phyloP scores from a whole-genome alignment of 2,329 filamentous ascomycete species.

The Aspergillus luchuensis region DNA sequence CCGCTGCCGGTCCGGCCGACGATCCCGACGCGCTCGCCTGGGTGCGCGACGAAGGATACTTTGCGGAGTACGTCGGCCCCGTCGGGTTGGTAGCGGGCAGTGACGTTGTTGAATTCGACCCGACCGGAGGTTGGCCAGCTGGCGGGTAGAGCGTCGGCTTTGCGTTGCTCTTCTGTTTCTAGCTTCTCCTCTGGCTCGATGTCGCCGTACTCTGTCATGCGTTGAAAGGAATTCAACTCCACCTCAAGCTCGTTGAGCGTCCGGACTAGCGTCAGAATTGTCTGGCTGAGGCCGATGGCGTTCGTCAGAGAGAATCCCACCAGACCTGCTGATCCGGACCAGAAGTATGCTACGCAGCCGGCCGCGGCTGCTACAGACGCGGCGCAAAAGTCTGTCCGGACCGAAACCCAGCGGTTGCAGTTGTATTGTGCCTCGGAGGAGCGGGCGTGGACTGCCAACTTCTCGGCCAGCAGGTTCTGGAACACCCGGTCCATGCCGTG shows the following conservation, averaged over 20 bases:
- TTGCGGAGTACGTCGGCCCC: slow-evolving; percentile 28
- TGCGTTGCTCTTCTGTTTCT: slow-evolving; percentile 9
- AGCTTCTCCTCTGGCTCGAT: slow-evolving; percentile 28
- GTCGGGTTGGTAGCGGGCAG: slow-evolving; percentile 25
- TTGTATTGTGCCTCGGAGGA: slow-evolving; percentile 56
- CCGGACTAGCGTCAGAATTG: slow-evolving; percentile 56
- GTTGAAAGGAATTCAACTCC: slow-evolving; percentile 51
- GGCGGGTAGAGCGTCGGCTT: slow-evolving; percentile 17
- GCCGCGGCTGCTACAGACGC: slow-evolving; percentile 56
- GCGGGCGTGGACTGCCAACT: slow-evolving; percentile 51
- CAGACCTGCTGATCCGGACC: slow-evolving; percentile 53
- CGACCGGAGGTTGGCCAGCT: slow-evolving; percentile 29
- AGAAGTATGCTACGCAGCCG: slow-evolving; percentile 55
- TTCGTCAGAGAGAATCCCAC: slow-evolving; percentile 61
- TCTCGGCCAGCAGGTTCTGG: slow-evolving; percentile 53
- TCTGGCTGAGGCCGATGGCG: slow-evolving; percentile 56
- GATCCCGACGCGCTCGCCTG: slow-evolving; percentile 32
- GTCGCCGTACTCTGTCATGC: slow-evolving; percentile 27
- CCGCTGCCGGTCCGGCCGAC: slow-evolving; percentile 39
- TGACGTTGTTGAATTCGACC: slow-evolving; percentile 29
- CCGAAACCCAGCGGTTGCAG: slow-evolving; percentile 60
- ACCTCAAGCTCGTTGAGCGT: slow-evolving; percentile 60
- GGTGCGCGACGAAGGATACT: slow-evolving; percentile 25
- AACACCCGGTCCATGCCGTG: slow-evolving; percentile 54
- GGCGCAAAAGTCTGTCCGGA: slow-evolving; percentile 58